A percentile compares a stretch with the other conserved stretches of the same genome.
phyloP scores from a whole-genome alignment of 2,329 filamentous ascomycete species.

The Colletotrichum sp. region DNA sequence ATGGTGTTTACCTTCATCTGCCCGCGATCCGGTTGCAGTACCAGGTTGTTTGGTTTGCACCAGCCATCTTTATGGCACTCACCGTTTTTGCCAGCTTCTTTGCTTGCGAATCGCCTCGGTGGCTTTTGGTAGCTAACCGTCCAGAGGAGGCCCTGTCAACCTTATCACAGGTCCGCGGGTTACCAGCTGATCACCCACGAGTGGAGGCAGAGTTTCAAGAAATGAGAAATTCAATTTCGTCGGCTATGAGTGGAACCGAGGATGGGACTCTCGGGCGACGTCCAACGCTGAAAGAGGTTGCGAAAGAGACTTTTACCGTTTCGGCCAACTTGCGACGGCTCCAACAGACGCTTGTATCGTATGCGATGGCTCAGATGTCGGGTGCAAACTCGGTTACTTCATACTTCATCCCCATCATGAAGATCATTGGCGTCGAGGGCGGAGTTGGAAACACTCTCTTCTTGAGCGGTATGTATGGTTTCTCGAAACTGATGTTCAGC shows the following conservation, averaged over 20 bases:
- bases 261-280: not conserved
- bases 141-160: constrained; percentile 25
- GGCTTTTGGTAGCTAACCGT: constrained; percentile 35
- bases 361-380: constrained; percentile 44
- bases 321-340: constrained; percentile 42
- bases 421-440: constrained; percentile 34
- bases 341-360: constrained; percentile 39
- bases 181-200: not conserved
- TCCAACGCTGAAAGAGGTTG: not conserved
- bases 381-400: constrained; percentile 47
- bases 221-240: not conserved
- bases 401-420: constrained; percentile 47
- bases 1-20: not conserved
- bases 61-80: not conserved
- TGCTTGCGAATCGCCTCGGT: constrained; percentile 40
- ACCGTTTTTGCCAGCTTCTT: constrained; percentile 31
- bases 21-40: not conserved
- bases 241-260: not conserved
- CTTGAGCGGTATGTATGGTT: constrained; percentile 43
- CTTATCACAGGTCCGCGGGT: not conserved
- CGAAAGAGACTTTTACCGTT: constrained; percentile 37
- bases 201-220: not conserved
- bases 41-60: not conserved
- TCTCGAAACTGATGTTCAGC: constrained; percentile 46
- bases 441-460: constrained; percentile 37